Conservation (phyloP, 1,284 basidiomycete species). For the Pholiota adiposa region DNA sequence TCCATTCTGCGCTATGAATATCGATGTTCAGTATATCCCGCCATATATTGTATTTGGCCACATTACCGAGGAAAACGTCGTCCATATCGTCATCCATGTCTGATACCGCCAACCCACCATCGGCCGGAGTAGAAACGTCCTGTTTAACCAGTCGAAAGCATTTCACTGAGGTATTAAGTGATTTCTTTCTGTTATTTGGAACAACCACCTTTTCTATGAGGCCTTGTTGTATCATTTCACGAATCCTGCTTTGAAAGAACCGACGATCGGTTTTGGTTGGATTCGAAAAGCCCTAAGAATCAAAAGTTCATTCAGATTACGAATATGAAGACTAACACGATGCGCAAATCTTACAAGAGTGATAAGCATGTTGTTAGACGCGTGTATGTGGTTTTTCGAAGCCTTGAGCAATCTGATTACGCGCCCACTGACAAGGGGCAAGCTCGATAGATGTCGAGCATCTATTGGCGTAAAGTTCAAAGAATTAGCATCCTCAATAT, state of each 20-base stretch:
- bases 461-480: slow-evolving; percentile 74
- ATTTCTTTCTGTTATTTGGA: slow-evolving; percentile 54
- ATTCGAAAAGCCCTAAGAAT: slow-evolving; percentile 66
- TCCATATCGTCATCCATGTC: slow-evolving; percentile 45
- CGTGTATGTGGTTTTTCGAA: slow-evolving; percentile 69
- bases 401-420: slow-evolving; percentile 69
- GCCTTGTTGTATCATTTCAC: slow-evolving; percentile 70
- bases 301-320: neutral
- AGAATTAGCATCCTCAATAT: slow-evolving; percentile 28
- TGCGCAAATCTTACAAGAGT: slow-evolving; percentile 56
- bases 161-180: slow-evolving; percentile 50
- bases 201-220: slow-evolving; percentile 75
- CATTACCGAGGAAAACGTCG: slow-evolving; percentile 38
- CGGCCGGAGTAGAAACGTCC: slow-evolving; percentile 30
- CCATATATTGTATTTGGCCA: neutral
- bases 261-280: slow-evolving; percentile 75
- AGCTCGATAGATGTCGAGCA: slow-evolving; percentile 72
- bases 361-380: slow-evolving; percentile 69
- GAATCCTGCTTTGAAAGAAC: slow-evolving; percentile 74
- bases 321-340: neutral
- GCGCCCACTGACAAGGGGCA: slow-evolving; percentile 67
- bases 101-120: slow-evolving; percentile 36
- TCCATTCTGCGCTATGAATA: slow-evolving; percentile 33
- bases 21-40: neutral
- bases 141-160: slow-evolving; percentile 63